Base-by-base conservation (phyloP, 192 early-diverging fungal genomes). In the Backusella australiensis region DNA sequence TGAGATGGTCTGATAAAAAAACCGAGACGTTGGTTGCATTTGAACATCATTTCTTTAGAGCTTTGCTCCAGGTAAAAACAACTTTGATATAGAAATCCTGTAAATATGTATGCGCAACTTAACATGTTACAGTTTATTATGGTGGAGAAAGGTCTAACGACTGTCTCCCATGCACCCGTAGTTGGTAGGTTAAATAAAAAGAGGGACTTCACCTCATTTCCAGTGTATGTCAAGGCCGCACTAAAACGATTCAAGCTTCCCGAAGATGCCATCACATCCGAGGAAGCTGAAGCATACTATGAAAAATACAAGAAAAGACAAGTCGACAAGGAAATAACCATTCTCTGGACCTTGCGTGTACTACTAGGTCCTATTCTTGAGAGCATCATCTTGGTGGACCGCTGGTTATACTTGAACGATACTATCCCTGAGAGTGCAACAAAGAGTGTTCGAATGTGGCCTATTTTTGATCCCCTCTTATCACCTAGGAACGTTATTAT, bases 271-370 rank as follows among this genome's bases (percentile, higher is more conserved):
- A 85, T 86, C 14, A 69, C 67, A 23, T 71, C 76, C 7, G 84
- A 81, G 44, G 83, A 85, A 7, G 81, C 90, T 0, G 76, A 74
- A 15, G 83, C 83, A 23, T 87, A 86, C 63, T 82, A 86, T 23
- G 67, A 77, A 32, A 52, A 83, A 7, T 81, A 84, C 6, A 80
- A 80, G 26, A 66, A 77, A 17, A 41, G 66, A 36, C 70, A 77
- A 21, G 79, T 86, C 32, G 80, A 89, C 35, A 84, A 75, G 53
- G 87, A 91, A 80, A 88, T 97, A 67, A 90, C 93, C 2, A 89
- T 91, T 23, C 87, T 92, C 32, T 97, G 96, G 94, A 94, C 95
- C 36, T 81, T 97, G 53, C 81, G 92, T 38, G 87, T 91, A 0
- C 78, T 97, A 81, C 74, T 95, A n/a, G 91, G 90, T 0, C 89